Base-by-base conservation (phyloP, 2,329 filamentous ascomycete species). In the Pseudogymnoascus sp. region DNA sequence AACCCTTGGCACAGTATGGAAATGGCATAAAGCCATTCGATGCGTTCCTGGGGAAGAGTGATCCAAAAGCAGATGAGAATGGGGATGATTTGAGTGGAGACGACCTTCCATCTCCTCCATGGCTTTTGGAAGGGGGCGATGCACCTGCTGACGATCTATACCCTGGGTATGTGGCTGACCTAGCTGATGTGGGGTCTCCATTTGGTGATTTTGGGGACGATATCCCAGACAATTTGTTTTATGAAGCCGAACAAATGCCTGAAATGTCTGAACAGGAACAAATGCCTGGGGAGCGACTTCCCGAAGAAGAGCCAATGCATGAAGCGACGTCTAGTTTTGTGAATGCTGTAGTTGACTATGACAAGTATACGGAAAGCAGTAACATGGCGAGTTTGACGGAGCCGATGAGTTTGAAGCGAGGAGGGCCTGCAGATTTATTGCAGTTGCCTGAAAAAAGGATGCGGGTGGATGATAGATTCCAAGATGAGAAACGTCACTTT, bases 51-150 rank as follows among this genome's bases (percentile, higher is more conserved):
- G 59, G 17, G 19, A 63, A 64, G 11, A 62, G 62, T 15, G 37
- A n/a, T 15, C 46, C 31, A 31, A 56, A 53, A 21, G 61, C 66
- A 17, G 15, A 65, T 62, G 13, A 53, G 11, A 19, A 26, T 13
- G 40, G 35, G 4, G 26, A 38, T 23, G 62, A 61, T 42, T 74
- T 71, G 4, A 76, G 74, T 59, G 75, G 75, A 11, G 72, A 73
- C 9, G 74, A 77, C 62, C 67, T 79, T 26, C 76, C 76, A 26
- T 75, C 75, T 6, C 72, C 74, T 26, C 73, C 73, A 23, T 61
- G 64, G 11, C 64, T 77, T 11, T 37, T 77, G 15, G 64, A 61
- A 9, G 53, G 44, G n/a, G 33, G 40, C 31, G 10, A 13, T 7
- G 59, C 62, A 31, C 21, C 62, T 60, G 44, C 40, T 21, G 63